A percentile compares a stretch with the other conserved stretches of the same genome.
These are phyloP conservation scores for Nakaseomyces delphensis DNA, from an alignment of 1,139 yeast species.

Conservation along the genomic window DNA sequence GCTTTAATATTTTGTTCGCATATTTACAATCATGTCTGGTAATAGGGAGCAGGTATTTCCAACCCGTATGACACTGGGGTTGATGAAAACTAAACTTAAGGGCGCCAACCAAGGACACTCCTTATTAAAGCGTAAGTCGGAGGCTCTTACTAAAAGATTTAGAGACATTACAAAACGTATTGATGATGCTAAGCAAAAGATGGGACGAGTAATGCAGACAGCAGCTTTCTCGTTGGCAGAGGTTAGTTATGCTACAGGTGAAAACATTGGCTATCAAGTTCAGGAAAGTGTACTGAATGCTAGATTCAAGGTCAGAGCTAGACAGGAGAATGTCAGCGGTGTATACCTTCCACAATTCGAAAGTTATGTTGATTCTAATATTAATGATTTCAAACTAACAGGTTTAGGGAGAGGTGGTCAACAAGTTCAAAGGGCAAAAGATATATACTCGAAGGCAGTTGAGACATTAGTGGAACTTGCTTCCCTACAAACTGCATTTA, in stretches of 20 bases:
- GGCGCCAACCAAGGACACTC: conserved; percentile 98
- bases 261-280: conserved; percentile 87
- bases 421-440: conserved; percentile 91
- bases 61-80: conserved; percentile 91
- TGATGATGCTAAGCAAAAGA: conserved; percentile 89
- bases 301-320: conserved; percentile 81
- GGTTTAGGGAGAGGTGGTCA: conserved; percentile 99
- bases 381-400: conserved; percentile 90
- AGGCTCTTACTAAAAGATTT: conserved; percentile 91
- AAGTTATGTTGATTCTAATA: conserved; percentile 68
- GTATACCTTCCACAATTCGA: conserved; percentile 91
- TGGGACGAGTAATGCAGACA: conserved; percentile 98
- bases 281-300: conserved; percentile 90
- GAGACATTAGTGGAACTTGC: conserved; percentile 95
- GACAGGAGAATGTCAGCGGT: conserved; percentile 94
- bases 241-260: conserved; percentile 95
- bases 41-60: conserved; percentile 84
- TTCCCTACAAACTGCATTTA: conserved; percentile 89
- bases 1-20: too few relatives aligned
- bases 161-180: conserved; percentile 91
- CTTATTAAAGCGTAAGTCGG: conserved; percentile 86
- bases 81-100: conserved; percentile 90
- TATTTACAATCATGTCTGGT: conserved; percentile 26
- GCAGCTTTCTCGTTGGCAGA: conserved; percentile 97
- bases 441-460: conserved; percentile 87